Evolutionary conservation across 805 yeast species (phyloP).

Genomic region (Candida maltosa): DNA sequence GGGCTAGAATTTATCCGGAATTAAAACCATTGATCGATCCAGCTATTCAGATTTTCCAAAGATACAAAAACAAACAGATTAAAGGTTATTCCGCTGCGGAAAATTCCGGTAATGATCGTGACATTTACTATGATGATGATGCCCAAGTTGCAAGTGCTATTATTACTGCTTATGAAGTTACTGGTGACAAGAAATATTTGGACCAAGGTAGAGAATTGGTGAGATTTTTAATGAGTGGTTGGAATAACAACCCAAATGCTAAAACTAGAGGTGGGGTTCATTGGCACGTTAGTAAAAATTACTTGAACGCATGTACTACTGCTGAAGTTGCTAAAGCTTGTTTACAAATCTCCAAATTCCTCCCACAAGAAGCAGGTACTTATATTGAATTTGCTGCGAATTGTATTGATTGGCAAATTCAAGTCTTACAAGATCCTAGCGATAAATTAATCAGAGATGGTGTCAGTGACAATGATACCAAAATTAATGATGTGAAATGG

Average conservation of each 20-base stretch:
- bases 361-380: constrained; percentile 44
- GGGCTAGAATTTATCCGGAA: constrained; percentile 53
- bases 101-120: constrained; percentile 54
- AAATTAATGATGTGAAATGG: constrained; percentile 53
- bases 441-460: constrained; percentile 65
- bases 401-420: constrained; percentile 57
- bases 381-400: constrained; percentile 57
- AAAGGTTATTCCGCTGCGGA: constrained; percentile 67
- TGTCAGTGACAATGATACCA: constrained; percentile 41
- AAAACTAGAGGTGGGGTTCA: constrained; percentile 56
- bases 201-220: constrained; percentile 57
- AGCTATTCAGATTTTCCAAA: constrained; percentile 46
- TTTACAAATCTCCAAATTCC: constrained; percentile 51
- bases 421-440: constrained; percentile 46
- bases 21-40: constrained; percentile 52
- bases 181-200: constrained; percentile 50
- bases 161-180: constrained; percentile 65
- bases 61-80: constrained; percentile 46
- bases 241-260: constrained; percentile 43
- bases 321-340: constrained; percentile 66
- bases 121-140: constrained; percentile 71
- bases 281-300: constrained; percentile 63
- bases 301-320: constrained; percentile 64
- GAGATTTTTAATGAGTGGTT: constrained; percentile 62
- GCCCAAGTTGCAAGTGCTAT: constrained; percentile 70